Conservation (phyloP, 169 alveolate genomes). For the Plasmodium cynomolgi region DNA sequence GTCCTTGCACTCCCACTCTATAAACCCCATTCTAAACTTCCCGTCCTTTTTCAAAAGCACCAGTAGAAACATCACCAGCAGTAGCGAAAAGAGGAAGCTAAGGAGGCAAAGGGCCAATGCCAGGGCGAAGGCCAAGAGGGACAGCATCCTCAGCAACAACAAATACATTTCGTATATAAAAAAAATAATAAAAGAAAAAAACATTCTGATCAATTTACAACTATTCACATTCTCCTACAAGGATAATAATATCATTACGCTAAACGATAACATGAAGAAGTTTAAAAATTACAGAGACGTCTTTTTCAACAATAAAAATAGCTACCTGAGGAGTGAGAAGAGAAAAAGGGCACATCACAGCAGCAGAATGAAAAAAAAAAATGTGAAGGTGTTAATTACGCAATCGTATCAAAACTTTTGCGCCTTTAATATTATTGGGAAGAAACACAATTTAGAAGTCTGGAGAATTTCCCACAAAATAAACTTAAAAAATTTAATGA, state of each 20-base stretch:
- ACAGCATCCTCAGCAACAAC: conserved; percentile 51
- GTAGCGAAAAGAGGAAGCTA: conserved; percentile 12
- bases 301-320: conserved; percentile 27
- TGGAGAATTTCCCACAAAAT: conserved; percentile 63
- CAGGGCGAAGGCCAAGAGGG: conserved; percentile 7
- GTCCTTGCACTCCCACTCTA: conserved; percentile 19
- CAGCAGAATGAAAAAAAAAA: conserved; percentile 16
- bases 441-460: conserved; percentile 60
- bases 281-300: conserved; percentile 75
- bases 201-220: conserved; percentile 52
- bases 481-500: conserved; percentile 22
- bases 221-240: conserved; percentile 70
- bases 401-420: conserved; percentile 72
- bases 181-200: conserved; percentile 56
- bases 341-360: conserved; percentile 14
- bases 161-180: conserved; percentile 61
- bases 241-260: conserved; percentile 69
- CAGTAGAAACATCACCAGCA: background rate
- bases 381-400: conserved; percentile 65
- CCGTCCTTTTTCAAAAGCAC: conserved; percentile 55
- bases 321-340: conserved; percentile 7
- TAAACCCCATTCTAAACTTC: conserved; percentile 32
- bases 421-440: conserved; percentile 72
- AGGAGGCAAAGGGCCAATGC: background rate
- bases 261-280: conserved; percentile 69